These are phyloP conservation scores for Corylus americana DNA, from an alignment of 306 rosid species.

Conservation along the genomic window DNA sequence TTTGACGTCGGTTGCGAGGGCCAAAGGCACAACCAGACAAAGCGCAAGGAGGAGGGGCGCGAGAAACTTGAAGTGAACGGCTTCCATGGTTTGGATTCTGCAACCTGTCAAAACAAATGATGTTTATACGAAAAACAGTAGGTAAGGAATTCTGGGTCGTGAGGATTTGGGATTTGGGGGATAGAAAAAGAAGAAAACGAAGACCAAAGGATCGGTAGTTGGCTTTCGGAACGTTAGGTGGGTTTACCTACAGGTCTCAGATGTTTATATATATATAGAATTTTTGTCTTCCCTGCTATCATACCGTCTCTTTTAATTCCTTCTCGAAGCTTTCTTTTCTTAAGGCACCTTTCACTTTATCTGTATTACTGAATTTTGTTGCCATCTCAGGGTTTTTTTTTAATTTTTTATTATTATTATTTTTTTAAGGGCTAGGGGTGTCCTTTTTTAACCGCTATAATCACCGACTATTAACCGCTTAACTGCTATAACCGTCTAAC, in stretches of 20 bases:
- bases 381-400: no score
- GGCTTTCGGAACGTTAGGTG: constrained; percentile 10
- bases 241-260: background rate
- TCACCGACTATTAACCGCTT: no score
- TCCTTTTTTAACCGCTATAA: no score
- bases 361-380: no score
- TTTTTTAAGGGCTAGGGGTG: no score
- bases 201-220: background rate
- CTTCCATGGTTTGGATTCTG: constrained; percentile 37
- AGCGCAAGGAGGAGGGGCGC: constrained; percentile 30
- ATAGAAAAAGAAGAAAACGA: background rate
- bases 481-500: no score
- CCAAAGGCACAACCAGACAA: constrained; percentile 34
- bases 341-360: no score
- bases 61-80: constrained; percentile 29
- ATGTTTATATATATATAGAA: no score
- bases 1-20: constrained; percentile 49
- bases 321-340: no score
- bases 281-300: no score
- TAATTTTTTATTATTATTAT: no score
- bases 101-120: background rate
- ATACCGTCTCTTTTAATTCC: no score
- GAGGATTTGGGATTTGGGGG: background rate
- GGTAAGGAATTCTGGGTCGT: background rate
- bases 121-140: background rate